Evolutionary conservation across 176 grass and related monocot species (phyloP).

Genomic region (Carex parvula): DNA sequence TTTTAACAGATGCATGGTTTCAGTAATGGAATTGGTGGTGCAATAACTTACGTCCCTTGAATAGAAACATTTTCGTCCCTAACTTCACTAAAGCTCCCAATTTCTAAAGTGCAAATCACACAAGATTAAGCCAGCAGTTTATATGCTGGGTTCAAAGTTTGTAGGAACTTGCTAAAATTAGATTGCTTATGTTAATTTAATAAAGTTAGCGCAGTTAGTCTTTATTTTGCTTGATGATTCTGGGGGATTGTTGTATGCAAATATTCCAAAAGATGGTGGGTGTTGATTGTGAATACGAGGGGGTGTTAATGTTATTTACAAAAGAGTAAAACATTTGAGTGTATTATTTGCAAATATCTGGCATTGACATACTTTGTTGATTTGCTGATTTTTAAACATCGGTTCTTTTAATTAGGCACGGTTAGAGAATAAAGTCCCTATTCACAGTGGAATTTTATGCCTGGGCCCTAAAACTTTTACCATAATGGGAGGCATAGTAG

Average conservation of each 20-base stretch:
- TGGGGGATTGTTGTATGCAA: not conserved
- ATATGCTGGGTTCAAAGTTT: not conserved
- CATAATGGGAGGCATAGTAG: slow-evolving; percentile 62
- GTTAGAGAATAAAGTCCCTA: slow-evolving; percentile 63
- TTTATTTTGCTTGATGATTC: not conserved
- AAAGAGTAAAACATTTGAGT: not conserved
- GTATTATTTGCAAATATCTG: not conserved
- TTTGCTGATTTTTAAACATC: not conserved
- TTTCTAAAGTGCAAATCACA: not conserved
- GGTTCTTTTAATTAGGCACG: slow-evolving; percentile 36
- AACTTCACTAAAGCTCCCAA: not conserved
- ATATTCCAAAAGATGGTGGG: not conserved
- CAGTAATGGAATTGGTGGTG: not conserved
- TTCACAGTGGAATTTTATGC: slow-evolving; percentile 71
- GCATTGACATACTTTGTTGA: not conserved
- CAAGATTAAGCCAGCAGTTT: not conserved
- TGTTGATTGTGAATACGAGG: not conserved
- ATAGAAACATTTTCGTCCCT: not conserved
- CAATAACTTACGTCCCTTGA: not conserved
- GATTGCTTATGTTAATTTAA: not conserved
- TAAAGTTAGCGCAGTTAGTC: not conserved
- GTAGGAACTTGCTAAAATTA: not conserved
- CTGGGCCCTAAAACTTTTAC: slow-evolving; percentile 51
- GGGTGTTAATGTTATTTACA: not conserved
- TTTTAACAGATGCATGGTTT: not conserved